Evolutionary conservation across 2,329 filamentous ascomycete genomes (phyloP), one percentile per base, ranked within the genome.

Genomic region (Alternaria arborescens): DNA sequence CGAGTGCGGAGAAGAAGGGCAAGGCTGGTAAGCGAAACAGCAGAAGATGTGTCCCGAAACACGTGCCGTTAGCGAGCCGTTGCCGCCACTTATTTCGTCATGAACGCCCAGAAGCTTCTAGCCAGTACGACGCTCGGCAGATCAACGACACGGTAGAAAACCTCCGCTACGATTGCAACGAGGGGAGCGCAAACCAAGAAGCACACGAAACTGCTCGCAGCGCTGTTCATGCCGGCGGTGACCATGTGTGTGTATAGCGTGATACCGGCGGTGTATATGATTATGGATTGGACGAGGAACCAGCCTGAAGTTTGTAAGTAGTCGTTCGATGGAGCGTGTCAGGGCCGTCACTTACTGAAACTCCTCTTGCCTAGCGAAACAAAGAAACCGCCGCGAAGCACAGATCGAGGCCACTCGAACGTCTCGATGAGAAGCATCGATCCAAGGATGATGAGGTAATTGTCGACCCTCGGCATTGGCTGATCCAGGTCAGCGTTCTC

Each of bases 401-500:
- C 48, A 14, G 55, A 71, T 57, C 80, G 79, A 24, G 81, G 58
- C 14, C 67, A 36, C 11, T 76, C 73, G 24, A 72, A 79, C 3
- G 75, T 79, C 65, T 83, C 82, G 8, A 83, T 58, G 28, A 82
- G 58, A 11, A 81, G 61, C 61, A 78, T 78, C 34, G 79, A 71
- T 1, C 81, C 82, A 0, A 82, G 42, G n/a, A 83, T 71, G 28
- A 82, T 69, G 3, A 83, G 68, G 58, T 81, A 83, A 56, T 80
- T 79, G 55, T 83, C 81, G 38, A 79, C 77, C 30, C 81, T 69
- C 1, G 81, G 77, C 42, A 76, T 70, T 2, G 78, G 78, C 48
- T 79, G 71, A 7, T 70, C 68, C 1, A 68, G 38, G 55, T 80
- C 75, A 16, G 77, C 69, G 30, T 72, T 63, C 6, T 63, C 68